Base-by-base conservation (phyloP, 441 rosid genomes). In the Pelargonium fulgidum region DNA sequence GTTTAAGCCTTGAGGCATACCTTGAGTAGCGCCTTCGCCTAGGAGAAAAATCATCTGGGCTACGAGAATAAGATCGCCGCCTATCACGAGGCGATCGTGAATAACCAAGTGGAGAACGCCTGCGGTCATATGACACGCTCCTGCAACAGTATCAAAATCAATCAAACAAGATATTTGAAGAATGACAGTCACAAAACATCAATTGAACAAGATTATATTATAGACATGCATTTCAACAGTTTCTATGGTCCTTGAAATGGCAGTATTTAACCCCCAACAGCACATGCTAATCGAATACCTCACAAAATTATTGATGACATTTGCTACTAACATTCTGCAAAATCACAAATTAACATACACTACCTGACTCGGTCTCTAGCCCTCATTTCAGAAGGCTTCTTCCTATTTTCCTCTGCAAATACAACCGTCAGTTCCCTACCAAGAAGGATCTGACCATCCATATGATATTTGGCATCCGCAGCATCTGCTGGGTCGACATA, bases 371-470 rank as follows among this genome's bases (percentile, higher is more conserved):
- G 86, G 54, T 87, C 93, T 75, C 93, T 86, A 58, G 81, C 80
- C 79, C 97, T 86, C 93, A 88, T 88, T 78, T 88, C 89, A 1
- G 83, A 77, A 63, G 90, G 93, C 69, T 77, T 86, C 84, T 85
- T 88, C 62, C 93, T 84, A 74, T 85, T 84, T 71, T 86, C 89
- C 84, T 86, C 87, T 2, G 93, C 93, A 82, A 81, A 87, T 20
- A 84, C 80, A 65, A 88, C 87, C 59, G 85, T 82, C 48, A 86
- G 72, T 75, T 86, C 86, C n/a, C 87, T 82, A 13, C 93, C 90
- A 33, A 82, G 84, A 65, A 88, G 83, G 68, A 86, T 73, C 67
- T 76, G 79, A 41, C 93, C 93, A 84, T 88, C 90, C 84, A 88
- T 72, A 66, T 81, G 85, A 71, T 82, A 83, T 66, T 86, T 85